Conservation (phyloP, 352 stramenopile genomes). For the Globisporangium echinulatum region DNA sequence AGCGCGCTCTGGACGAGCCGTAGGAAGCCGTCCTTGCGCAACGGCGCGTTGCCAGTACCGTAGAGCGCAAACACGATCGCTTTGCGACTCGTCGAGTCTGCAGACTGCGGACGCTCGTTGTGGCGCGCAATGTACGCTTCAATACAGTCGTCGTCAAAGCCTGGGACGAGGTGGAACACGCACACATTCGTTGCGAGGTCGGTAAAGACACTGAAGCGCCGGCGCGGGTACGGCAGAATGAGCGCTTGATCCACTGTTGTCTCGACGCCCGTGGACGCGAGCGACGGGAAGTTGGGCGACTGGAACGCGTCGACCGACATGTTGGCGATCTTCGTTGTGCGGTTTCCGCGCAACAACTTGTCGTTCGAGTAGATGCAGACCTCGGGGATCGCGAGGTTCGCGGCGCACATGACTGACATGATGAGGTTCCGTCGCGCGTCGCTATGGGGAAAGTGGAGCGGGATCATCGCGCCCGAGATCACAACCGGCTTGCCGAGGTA, state of each 20-base stretch:
- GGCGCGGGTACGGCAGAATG: conserved; percentile 83
- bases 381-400: conserved; percentile 75
- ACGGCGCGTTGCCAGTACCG: conserved; percentile 93
- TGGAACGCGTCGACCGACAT: conserved; percentile 94
- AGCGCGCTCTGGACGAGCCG: conserved; percentile 79
- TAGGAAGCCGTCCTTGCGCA: conserved; percentile 85
- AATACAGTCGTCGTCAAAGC: conserved; percentile 85
- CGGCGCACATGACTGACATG: conserved; percentile 87
- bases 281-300: conserved; percentile 92
- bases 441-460: conserved; percentile 94
- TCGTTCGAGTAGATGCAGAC: conserved; percentile 96
- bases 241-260: conserved; percentile 90
- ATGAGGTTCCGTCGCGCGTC: conserved; percentile 96
- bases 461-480: conserved; percentile 95
- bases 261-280: conserved; percentile 92
- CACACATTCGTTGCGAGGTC: conserved; percentile 90
- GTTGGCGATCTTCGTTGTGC: conserved; percentile 95
- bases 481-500: conserved; percentile 95
- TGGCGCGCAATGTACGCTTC: conserved; percentile 68
- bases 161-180: conserved; percentile 88
- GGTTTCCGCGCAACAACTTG: conserved; percentile 92
- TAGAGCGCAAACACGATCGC: conserved; percentile 93
- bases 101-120: conserved; percentile 26
- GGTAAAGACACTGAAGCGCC: conserved; percentile 85
- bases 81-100: conserved; percentile 21